Percentiles rank a stretch among this genome's conserved stretches.
Conservation (phyloP, 257 asterid species). For the Lycium barbarum region DNA sequence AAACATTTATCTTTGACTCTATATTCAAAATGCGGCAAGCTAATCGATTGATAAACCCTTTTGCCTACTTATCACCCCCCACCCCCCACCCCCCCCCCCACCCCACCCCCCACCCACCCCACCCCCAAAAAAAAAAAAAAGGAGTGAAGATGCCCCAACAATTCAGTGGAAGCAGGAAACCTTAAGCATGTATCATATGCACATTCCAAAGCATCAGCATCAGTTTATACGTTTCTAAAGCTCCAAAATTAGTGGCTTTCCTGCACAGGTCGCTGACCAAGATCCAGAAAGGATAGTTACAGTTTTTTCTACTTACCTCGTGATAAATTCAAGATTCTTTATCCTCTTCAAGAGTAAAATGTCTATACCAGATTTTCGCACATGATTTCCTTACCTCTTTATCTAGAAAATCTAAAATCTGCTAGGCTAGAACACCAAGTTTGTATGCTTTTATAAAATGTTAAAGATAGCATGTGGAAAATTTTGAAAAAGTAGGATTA, state of each 20-base stretch:
- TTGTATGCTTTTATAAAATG: neutral
- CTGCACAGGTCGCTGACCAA: neutral
- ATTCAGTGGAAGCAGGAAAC: neutral
- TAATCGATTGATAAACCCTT: neutral
- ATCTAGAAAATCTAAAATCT: slow-evolving; percentile 7
- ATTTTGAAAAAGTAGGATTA: slow-evolving; percentile 1
- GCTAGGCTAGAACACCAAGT: neutral
- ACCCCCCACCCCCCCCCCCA: too few species aligned
- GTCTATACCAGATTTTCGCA: neutral
- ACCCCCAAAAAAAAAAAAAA: neutral
- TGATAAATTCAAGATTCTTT: slow-evolving; percentile 19
- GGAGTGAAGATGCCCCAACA: slow-evolving; percentile 20
- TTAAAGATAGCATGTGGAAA: neutral
- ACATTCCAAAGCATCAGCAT: neutral
- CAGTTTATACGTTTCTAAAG: neutral
- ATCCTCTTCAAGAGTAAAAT: neutral
- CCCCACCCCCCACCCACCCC: too few species aligned
- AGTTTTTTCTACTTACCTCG: neutral
- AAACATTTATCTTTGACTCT: neutral
- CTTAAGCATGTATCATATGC: neutral
- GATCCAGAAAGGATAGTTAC: slow-evolving; percentile 16
- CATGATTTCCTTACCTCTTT: neutral
- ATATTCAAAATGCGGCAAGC: neutral
- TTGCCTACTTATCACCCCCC: neutral
- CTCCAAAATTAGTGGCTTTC: neutral